A percentile compares a stretch with the other conserved stretches of the same genome.
phyloP scores from a whole-genome alignment of 2,329 filamentous ascomycete genomes.

The Geosmithia morbida region DNA sequence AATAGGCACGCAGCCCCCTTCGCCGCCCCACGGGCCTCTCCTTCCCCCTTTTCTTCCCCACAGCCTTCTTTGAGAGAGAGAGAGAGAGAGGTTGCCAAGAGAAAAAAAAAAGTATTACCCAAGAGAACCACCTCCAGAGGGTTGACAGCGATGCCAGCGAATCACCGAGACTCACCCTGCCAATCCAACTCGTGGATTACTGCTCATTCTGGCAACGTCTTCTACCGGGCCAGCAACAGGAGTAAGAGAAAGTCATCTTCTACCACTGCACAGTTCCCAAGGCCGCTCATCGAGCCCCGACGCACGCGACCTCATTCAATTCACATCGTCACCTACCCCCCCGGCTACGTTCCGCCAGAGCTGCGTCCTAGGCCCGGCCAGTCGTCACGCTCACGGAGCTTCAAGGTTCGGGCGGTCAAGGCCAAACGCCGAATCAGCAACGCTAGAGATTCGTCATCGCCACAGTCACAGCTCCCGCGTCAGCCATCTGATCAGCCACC shows the following conservation, averaged over 20 bases:
- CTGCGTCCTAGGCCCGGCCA: constrained; percentile 19
- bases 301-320: constrained; percentile 24
- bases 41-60: background rate
- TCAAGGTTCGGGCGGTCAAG: constrained; percentile 3
- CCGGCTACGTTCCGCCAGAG: constrained; percentile 29
- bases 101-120: background rate
- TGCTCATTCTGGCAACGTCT: constrained; percentile 12
- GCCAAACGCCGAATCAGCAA: constrained; percentile 1
- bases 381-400: constrained; percentile 3
- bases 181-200: constrained; percentile 8
- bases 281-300: constrained; percentile 23
- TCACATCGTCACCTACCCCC: constrained; percentile 25
- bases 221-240: constrained; percentile 10
- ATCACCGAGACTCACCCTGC: background rate
- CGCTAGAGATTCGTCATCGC: constrained; percentile 1
- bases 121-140: background rate
- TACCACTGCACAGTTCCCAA: constrained; percentile 12
- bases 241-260: constrained; percentile 1
- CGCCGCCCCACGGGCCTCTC: background rate
- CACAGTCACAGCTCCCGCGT: background rate
- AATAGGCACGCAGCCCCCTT: background rate
- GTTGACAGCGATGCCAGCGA: constrained; percentile 4
- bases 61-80: background rate
- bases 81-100: background rate
- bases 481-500: constrained; percentile 1